Evolutionary conservation across 1,284 basidiomycete genomes (phyloP).

Genomic region (Naganishia albida): DNA sequence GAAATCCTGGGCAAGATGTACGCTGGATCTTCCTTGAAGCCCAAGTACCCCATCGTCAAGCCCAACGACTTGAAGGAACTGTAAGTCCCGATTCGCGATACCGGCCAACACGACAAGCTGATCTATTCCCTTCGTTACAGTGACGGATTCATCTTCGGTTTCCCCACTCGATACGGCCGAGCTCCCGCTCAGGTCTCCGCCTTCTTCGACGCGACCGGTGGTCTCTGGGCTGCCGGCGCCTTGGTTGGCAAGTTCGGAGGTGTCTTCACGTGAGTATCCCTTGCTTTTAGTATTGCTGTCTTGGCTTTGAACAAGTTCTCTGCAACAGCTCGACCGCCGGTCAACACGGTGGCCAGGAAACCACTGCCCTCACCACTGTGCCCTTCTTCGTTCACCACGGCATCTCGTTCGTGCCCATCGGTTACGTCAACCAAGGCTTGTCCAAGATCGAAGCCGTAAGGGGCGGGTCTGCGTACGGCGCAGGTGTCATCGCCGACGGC

Average conservation of each 20-base stretch:
- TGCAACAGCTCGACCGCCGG: constrained; percentile 42
- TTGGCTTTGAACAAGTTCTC: constrained; percentile 36
- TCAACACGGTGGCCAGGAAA: constrained; percentile 54
- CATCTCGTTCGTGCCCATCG: constrained; percentile 72
- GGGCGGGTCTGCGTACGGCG: constrained; percentile 68
- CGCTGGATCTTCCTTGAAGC: constrained; percentile 59
- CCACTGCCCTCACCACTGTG: constrained; percentile 65
- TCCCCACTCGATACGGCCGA: constrained; percentile 69
- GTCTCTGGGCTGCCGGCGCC: constrained; percentile 67
- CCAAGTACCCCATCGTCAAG: constrained; percentile 70
- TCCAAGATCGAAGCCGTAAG: constrained; percentile 65
- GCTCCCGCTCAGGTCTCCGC: constrained; percentile 56
- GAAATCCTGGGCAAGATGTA: constrained; percentile 75
- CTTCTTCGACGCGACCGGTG: constrained; percentile 73
- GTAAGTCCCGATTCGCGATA: constrained; percentile 57
- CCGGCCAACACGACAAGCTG: not conserved
- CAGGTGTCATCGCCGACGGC: constrained; percentile 64
- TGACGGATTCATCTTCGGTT: constrained; percentile 62
- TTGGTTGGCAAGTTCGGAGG: constrained; percentile 77
- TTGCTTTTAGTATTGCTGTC: not conserved
- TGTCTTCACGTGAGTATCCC: constrained; percentile 59
- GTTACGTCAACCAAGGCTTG: constrained; percentile 66
- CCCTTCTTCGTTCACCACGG: constrained; percentile 81
- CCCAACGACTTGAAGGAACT: constrained; percentile 66
- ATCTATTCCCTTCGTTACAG: constrained; percentile 22